Percentiles rank a stretch among this genome's conserved stretches.
Evolutionary conservation across 1,284 basidiomycete genomes (phyloP).

Genomic region (Ganoderma sinense): DNA sequence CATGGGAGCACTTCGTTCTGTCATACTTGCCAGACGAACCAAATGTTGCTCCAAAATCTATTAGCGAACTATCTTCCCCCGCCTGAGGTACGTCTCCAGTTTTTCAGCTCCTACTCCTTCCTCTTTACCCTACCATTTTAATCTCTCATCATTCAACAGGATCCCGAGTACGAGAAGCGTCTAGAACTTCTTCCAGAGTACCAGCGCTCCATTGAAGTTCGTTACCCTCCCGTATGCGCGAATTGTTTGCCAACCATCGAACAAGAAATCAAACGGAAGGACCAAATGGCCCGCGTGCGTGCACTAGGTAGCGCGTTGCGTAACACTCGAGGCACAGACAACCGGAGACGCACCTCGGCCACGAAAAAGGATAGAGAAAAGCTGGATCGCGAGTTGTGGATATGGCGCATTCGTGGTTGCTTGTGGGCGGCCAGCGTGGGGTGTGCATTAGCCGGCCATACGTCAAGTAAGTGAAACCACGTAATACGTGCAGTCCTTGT

Average conservation of each 20-base stretch:
- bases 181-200: constrained; percentile 75
- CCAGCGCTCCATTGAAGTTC: constrained; percentile 72
- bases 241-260: constrained; percentile 81
- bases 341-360: constrained; percentile 46
- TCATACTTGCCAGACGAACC: constrained; percentile 88
- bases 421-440: constrained; percentile 62
- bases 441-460: constrained; percentile 51
- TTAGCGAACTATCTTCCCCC: constrained; percentile 87
- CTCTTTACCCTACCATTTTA: background rate
- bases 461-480: constrained; percentile 49
- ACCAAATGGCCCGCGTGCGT: constrained; percentile 82
- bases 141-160: constrained; percentile 48
- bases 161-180: constrained; percentile 71
- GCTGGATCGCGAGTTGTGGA: constrained; percentile 51
- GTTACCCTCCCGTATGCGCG: constrained; percentile 88
- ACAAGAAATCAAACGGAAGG: constrained; percentile 77
- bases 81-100: constrained; percentile 57
- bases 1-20: constrained; percentile 78
- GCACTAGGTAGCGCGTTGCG: constrained; percentile 77
- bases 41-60: constrained; percentile 85
- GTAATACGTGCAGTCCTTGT: background rate
- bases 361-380: constrained; percentile 49
- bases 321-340: constrained; percentile 66
- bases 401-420: constrained; percentile 70
- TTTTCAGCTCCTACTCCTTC: background rate